A percentile compares a stretch with the other conserved stretches of the same genome.
Evolutionary conservation across 2,329 filamentous ascomycete genomes (phyloP).

Genomic region (Ophidiomyces ophidiicola): DNA sequence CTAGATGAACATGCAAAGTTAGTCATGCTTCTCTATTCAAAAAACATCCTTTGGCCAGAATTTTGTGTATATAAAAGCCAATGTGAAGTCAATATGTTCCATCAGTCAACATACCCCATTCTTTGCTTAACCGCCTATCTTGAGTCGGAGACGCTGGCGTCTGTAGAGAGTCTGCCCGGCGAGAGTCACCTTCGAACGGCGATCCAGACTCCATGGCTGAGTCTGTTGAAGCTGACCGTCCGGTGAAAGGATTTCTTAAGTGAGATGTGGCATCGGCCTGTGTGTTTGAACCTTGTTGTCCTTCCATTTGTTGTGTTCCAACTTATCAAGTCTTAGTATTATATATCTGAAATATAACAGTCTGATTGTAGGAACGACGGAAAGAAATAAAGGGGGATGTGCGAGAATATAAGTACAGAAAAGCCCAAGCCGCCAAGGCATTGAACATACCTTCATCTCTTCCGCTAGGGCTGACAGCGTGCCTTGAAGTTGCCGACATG

Average conservation of each 20-base stretch:
- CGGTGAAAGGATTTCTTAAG: conserved; percentile 9
- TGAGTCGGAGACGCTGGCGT: neutral
- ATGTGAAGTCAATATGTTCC: neutral
- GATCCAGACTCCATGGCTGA: conserved; percentile 10
- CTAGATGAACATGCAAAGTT: conserved; percentile 21
- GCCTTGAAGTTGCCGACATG: conserved; percentile 4
- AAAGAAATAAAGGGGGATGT: too few species aligned
- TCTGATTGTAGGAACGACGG: too few species aligned
- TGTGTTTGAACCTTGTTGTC: conserved; percentile 1
- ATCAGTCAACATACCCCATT: conserved; percentile 27
- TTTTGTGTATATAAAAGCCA: neutral
- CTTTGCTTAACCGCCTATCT: conserved; percentile 28
- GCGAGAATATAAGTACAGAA: too few species aligned
- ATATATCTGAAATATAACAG: too few species aligned
- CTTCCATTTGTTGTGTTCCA: conserved; percentile 4
- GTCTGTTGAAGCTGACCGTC: conserved; percentile 7
- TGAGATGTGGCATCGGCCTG: conserved; percentile 1
- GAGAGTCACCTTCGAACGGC: neutral
- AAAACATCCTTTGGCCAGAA: too few species aligned
- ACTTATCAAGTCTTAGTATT: neutral
- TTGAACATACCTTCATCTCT: conserved; percentile 4
- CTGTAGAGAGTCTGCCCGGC: neutral
- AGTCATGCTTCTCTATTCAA: neutral
- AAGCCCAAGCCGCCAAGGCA: too few species aligned
- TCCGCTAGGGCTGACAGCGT: conserved; percentile 3